Conservation (phyloP, 1,284 basidiomycete genomes). For the Boletus sp. region DNA sequence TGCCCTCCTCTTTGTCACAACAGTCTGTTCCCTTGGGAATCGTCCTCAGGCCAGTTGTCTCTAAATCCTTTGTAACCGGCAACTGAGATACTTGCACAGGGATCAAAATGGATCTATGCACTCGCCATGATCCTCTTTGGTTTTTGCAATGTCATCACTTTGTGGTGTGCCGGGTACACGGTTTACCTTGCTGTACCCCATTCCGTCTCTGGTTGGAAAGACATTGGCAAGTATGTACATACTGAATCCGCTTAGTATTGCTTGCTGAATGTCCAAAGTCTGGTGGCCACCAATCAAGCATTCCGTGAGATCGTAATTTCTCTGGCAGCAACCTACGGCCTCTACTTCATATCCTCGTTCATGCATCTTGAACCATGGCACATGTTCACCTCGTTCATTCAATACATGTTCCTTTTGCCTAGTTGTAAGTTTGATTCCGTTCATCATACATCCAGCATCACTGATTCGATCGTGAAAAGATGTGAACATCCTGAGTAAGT, state of each 20-base stretch:
- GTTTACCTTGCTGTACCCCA: slow-evolving; percentile 86
- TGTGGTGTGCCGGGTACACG: slow-evolving; percentile 89
- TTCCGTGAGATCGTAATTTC: slow-evolving; percentile 84
- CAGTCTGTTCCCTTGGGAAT: slow-evolving; percentile 85
- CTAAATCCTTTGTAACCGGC: slow-evolving; percentile 3
- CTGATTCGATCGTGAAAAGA: slow-evolving; percentile 48
- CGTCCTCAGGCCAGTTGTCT: slow-evolving; percentile 64
- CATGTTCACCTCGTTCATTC: slow-evolving; percentile 89
- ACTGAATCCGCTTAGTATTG: neutral
- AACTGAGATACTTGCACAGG: slow-evolving; percentile 42
- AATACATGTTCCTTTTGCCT: slow-evolving; percentile 82
- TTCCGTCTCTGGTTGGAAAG: slow-evolving; percentile 69
- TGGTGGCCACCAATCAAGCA: slow-evolving; percentile 65
- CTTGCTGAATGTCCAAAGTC: slow-evolving; percentile 41
- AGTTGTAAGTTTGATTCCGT: slow-evolving; percentile 53
- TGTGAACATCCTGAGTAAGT: slow-evolving; percentile 83
- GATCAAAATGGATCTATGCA: slow-evolving; percentile 85
- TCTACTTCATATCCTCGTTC: slow-evolving; percentile 86
- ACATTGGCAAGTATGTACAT: slow-evolving; percentile 61
- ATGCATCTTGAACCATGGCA: slow-evolving; percentile 93
- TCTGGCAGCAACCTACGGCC: slow-evolving; percentile 83
- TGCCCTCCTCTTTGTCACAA: slow-evolving; percentile 72
- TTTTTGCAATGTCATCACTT: slow-evolving; percentile 73
- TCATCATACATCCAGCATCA: neutral
- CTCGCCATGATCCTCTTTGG: slow-evolving; percentile 76